phyloP scores from a whole-genome alignment of 441 rosid genomes.

The Eutrema salsugineum region DNA sequence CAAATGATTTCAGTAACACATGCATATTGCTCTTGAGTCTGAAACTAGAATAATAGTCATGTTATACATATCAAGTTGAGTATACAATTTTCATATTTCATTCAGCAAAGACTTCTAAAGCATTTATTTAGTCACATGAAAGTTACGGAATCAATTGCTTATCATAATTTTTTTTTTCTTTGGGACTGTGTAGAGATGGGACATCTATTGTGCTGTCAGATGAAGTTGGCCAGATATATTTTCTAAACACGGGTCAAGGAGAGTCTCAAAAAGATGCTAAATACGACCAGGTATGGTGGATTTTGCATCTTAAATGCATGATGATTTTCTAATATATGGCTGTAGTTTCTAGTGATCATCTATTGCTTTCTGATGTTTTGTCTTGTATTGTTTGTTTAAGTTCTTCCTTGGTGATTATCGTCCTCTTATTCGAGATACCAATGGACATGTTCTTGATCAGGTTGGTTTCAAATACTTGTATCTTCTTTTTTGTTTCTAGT shows the following conservation, averaged over 20 bases:
- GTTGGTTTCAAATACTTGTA: constrained; percentile 37
- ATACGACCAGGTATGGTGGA: constrained; percentile 66
- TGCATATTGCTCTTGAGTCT: constrained; percentile 13
- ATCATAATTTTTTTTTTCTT: background rate
- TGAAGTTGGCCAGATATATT: constrained; percentile 85
- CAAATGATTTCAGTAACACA: constrained; percentile 3
- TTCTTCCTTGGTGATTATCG: constrained; percentile 90
- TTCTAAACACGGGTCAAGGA: constrained; percentile 81
- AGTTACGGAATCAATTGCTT: background rate
- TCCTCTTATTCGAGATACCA: constrained; percentile 64
- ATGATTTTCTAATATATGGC: background rate
- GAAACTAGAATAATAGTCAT: constrained; percentile 14
- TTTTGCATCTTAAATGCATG: constrained; percentile 7
- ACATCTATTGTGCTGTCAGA: constrained; percentile 83
- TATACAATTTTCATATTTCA: constrained; percentile 9
- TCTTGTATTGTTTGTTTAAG: constrained; percentile 37
- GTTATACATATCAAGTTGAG: constrained; percentile 6
- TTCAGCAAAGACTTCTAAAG: background rate
- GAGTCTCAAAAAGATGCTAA: constrained; percentile 80
- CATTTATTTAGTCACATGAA: constrained; percentile 10
- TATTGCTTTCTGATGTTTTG: constrained; percentile 23
- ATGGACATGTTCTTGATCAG: constrained; percentile 82
- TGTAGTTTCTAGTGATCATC: constrained; percentile 18
- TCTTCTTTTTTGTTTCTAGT: constrained; percentile 18
- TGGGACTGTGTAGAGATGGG: constrained; percentile 56